Evolutionary conservation across 78 protist genomes (phyloP), one percentile per base, ranked within the genome.

Genomic region (Dictyostelium citrinum): DNA sequence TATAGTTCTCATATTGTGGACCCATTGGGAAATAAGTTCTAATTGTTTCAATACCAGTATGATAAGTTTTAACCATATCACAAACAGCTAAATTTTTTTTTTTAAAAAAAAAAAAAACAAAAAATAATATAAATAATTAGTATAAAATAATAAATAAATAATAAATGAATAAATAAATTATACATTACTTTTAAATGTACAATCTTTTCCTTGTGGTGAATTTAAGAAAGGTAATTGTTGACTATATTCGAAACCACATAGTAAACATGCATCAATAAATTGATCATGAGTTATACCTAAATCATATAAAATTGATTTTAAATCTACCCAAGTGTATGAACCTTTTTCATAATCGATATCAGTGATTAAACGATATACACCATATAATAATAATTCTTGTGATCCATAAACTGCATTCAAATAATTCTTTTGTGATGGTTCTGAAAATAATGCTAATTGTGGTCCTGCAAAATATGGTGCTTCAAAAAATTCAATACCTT

Each of bases 311-410:
- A 88, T 68, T 24, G 75, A 24, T 72, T 88, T 88, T 31, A 88
- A 78, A 78, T 88, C 93, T 22, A 88, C 81, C 93, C 93, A 88
- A 41, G 24, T 33, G 39, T 77, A 88, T 61, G 61, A 27, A 33
- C 93, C 93, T 78, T 88, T 88, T 68, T 88, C 93, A 78, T 61
- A 88, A 68, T 88, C 93, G 12, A 88, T 88, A 78, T 88, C 93
- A 16, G 60, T 82, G 55, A 88, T 88, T 46, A 88, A 67, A 72
- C 93, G 82, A 68, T 88, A 49, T 20, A 88, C 80, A n/a, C 93
- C 93, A 88, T 77, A 88, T 55, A 88, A 78, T 27, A 88, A n/a
- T 27, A 78, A 46, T 8, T 88, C 93, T 20, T 20, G 60, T 39
- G 84, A 67, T 27, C 93, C 93, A 81, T 72, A 88, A 49, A 88